Percentiles rank a stretch among this genome's conserved stretches.
Conservation (phyloP, 306 rosid genomes). For the Parietaria judaica region DNA sequence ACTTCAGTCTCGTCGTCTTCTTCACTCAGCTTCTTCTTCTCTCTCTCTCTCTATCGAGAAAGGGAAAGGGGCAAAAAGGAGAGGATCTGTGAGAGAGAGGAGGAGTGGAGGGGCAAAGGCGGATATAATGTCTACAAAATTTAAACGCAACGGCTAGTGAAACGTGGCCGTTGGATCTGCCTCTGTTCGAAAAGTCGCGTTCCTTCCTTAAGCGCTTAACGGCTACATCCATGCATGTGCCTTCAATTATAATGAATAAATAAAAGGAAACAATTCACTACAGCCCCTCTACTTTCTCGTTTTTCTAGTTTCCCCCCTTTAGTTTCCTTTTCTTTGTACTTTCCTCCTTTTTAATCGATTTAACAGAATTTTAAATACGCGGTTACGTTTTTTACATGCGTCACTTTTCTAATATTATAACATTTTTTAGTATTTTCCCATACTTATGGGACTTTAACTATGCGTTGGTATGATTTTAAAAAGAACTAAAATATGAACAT, state of each 20-base stretch:
- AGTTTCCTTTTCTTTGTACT: too few species aligned
- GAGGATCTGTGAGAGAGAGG: constrained; percentile 17
- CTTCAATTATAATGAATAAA: constrained; percentile 6
- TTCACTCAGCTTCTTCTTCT: not conserved
- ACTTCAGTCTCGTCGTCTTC: not conserved
- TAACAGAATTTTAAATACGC: too few species aligned
- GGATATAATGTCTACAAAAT: constrained; percentile 29
- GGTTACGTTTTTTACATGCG: too few species aligned
- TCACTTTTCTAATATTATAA: too few species aligned
- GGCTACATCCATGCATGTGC: constrained; percentile 35
- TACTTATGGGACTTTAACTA: too few species aligned
- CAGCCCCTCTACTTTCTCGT: too few species aligned
- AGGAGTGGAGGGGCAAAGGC: constrained; percentile 18
- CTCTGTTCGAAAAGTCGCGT: constrained; percentile 32
- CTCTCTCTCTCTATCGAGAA: constrained; percentile 1
- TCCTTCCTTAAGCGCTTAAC: constrained; percentile 23
- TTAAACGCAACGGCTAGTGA: constrained; percentile 40
- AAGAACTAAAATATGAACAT: too few species aligned
- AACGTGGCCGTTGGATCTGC: constrained; percentile 22
- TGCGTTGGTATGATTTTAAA: too few species aligned
- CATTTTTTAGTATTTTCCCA: too few species aligned
- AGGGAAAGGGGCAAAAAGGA: not conserved
- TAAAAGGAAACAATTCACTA: too few species aligned
- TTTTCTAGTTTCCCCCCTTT: too few species aligned
- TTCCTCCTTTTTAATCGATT: too few species aligned